Base-by-base conservation (phyloP, 2,329 filamentous ascomycete species). In the Sclerotiophoma versabilis region DNA sequence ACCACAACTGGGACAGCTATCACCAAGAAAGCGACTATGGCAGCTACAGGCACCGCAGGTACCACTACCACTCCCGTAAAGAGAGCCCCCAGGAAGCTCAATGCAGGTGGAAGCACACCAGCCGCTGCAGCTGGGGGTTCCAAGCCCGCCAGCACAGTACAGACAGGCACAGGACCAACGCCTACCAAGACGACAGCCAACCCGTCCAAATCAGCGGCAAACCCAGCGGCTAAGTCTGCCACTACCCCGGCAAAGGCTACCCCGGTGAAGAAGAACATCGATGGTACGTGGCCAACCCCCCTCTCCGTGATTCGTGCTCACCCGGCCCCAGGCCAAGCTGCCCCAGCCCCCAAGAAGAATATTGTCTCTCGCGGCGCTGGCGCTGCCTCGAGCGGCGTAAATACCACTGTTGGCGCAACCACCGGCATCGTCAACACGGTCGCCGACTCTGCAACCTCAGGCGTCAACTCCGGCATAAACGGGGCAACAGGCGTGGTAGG, bases 401-500 rank as follows among this genome's bases (percentile, higher is more conserved):
- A 75, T 61, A 70, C 71, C 36, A 68, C 71, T n/a, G 66, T 73
- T 5, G 66, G 70, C 29, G 63, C 72, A 10, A 73, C 74, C 20
- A 74, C 74, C 2, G 63, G 65, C 8, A 64, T 64, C 32, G 60
- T 74, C 5, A 75, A 74, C 54, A 71, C 70, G 15, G 70, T 76
- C 10, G 66, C 73, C 25, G 69, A 74, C 39, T 72, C 75, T 3
- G 73, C 72, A 8, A 76, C 76, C 6, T 62, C 67, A 2, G 74
- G 72, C 23, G 54, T 77, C 0, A 75, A 73, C 47, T 49, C 62
- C 2, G 72, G 71, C 5, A 68, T 79, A n/a, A 66, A 69, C 23
- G 75, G 69, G 25, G 62, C 70, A 6, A 78, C 76, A 0, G 73
- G 72, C 6, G 59, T 70, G 3, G 63, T 72, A 4, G 77, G 76